Evolutionary conservation across 2,329 filamentous ascomycete species (phyloP).

Genomic region (Tolypocladium ovalisporum): DNA sequence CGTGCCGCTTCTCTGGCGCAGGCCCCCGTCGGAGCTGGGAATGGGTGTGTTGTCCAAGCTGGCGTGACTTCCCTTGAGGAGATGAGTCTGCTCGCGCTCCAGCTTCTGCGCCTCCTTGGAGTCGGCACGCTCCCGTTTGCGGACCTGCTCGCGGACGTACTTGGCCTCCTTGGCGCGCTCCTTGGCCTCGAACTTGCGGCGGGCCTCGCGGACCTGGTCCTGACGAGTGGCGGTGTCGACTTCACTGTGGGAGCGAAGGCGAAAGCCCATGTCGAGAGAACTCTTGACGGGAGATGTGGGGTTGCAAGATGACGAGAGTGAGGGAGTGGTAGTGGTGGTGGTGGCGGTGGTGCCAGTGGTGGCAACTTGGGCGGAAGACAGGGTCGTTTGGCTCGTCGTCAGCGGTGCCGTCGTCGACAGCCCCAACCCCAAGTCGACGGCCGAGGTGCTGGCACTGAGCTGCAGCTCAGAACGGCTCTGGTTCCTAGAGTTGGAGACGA

Average conservation of each 20-base stretch:
- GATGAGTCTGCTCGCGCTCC: constrained; percentile 33
- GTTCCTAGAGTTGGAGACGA: constrained; percentile 26
- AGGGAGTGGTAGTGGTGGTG: constrained; percentile 1
- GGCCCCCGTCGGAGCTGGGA: constrained; percentile 17
- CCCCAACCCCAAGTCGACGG: constrained; percentile 26
- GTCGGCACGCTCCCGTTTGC: constrained; percentile 47
- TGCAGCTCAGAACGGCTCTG: constrained; percentile 38
- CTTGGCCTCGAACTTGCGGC: constrained; percentile 52
- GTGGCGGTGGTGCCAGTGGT: constrained; percentile 9
- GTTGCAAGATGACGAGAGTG: constrained; percentile 18
- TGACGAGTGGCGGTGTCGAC: constrained; percentile 42
- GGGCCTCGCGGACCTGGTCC: constrained; percentile 49
- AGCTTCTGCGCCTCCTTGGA: constrained; percentile 42
- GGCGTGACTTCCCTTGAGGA: constrained; percentile 26
- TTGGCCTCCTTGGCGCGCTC: constrained; percentile 53
- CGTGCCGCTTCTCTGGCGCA: constrained; percentile 15
- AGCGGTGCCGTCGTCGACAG: constrained; percentile 15
- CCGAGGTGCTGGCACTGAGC: constrained; percentile 17
- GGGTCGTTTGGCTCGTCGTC: constrained; percentile 13
- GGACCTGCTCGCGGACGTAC: constrained; percentile 46
- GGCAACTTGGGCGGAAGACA: constrained; percentile 13
- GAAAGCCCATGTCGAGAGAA: constrained; percentile 48
- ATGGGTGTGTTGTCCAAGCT: constrained; percentile 20
- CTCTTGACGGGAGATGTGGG: constrained; percentile 42
- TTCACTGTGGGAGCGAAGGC: constrained; percentile 49